Base-by-base conservation (phyloP, 192 early-diverging fungal genomes). In the Chytriomyces hyalinus region DNA sequence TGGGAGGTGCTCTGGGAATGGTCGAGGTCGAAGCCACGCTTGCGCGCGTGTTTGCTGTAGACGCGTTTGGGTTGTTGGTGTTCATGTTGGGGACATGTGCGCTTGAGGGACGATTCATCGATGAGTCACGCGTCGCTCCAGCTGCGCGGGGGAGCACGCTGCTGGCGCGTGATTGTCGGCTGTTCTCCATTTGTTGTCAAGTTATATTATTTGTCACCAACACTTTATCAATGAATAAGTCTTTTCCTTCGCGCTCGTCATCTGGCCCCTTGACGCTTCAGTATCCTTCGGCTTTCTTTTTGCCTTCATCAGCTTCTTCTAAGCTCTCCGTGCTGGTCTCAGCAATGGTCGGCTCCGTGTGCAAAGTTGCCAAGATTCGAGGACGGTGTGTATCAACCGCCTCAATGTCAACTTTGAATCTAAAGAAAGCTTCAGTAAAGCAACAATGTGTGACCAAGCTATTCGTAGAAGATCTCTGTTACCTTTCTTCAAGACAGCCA, bases 361-460 rank as follows among this genome's bases (percentile, higher is more conserved):
- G 53, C 53, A 57, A 20, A n/a, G 3, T 13, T 3, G 53, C 53
- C 20, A n/a, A 8, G 26, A 67, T 67, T 24, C 73, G 61, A 2
- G 73, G 63, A 13, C 96, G 90, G 79, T 97, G 95, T 0, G 98
- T 99, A 84, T 98, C 95, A 6, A 99, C 98, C 6, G 98, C 98
- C 44, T 93, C 95, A 75, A 99, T 96, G 69, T 98, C 95, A 20
- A 99, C 92, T 76, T 92, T 91, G 84, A 84, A 86, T 49, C 87
- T 86, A 49, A 71, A 11, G n/a, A 79, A 79, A 24, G 28, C 8
- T 49, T 24, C 9, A 43, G 78, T 17, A 22, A 11, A 9, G 11
- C 44, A 76, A 3, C 48, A 47, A 36, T 36, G 20, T 13, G 24
- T n/a, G 67, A 17, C 43, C 13, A 49, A 9, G 15, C 8, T 4